A percentile compares a stretch with the other conserved stretches of the same genome.
Conservation (phyloP, 768 basidiomycete species). For the Suillus hirtellus region DNA sequence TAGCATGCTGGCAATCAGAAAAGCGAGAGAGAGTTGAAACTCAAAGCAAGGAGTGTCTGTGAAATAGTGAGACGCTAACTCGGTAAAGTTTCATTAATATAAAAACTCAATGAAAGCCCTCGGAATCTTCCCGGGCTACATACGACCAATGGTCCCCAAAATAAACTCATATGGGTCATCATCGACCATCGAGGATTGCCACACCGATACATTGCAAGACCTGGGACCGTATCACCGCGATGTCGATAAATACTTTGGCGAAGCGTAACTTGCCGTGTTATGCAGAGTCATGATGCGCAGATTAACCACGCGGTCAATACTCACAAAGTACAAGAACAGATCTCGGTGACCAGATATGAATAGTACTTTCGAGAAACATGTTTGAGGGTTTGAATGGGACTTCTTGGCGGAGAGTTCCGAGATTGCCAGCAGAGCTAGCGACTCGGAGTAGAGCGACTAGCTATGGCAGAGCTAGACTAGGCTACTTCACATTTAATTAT, state of each 20-base stretch:
- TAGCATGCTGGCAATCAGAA: slow-evolving; percentile 1
- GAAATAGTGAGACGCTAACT: background rate
- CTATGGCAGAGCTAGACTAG: too few species aligned
- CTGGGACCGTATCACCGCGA: too few species aligned
- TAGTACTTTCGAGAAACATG: background rate
- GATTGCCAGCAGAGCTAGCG: background rate
- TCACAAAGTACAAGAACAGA: too few species aligned
- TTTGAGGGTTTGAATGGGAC: background rate
- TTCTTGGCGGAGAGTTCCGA: background rate
- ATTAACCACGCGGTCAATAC: background rate
- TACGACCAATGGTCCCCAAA: background rate
- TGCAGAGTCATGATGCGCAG: background rate
- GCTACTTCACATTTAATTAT: too few species aligned
- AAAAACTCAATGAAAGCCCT: slow-evolving; percentile 5
- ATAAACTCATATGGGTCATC: background rate
- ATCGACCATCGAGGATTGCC: too few species aligned
- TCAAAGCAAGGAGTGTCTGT: slow-evolving; percentile 1
- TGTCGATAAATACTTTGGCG: background rate
- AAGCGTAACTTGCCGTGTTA: background rate
- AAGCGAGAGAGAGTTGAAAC: background rate
- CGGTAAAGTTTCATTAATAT: slow-evolving; percentile 5
- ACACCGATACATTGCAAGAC: too few species aligned
- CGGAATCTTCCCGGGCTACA: background rate
- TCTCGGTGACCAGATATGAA: too few species aligned
- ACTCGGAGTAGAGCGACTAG: too few species aligned